A percentile compares a stretch with the other conserved stretches of the same genome.
These are phyloP conservation scores for Hypericum perforatum DNA, from an alignment of 345 rosid genomes.

Conservation along the genomic window DNA sequence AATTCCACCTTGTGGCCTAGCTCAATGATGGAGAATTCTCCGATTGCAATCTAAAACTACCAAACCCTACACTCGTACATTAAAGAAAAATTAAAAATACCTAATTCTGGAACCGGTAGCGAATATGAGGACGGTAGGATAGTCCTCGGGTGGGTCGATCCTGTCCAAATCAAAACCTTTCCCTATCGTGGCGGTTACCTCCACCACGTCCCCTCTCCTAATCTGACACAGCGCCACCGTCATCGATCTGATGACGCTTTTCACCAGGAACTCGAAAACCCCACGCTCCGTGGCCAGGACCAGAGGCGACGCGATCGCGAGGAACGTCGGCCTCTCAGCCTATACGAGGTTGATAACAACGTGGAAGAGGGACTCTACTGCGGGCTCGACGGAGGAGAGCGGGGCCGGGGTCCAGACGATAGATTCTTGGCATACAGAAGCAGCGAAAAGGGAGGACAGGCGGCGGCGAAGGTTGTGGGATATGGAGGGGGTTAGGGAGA, in stretches of 20 bases:
- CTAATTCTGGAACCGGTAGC: constrained; percentile 97
- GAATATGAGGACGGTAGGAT: constrained; percentile 62
- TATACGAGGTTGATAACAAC: constrained; percentile 60
- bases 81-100: too few species aligned
- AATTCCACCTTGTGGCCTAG: too few species aligned
- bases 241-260: constrained; percentile 73
- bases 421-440: constrained; percentile 65
- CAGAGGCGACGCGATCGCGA: constrained; percentile 92
- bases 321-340: constrained; percentile 55
- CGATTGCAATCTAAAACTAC: too few species aligned
- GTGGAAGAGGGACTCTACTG: constrained; percentile 83
- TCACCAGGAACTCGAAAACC: constrained; percentile 75
- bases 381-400: constrained; percentile 45
- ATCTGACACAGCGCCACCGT: constrained; percentile 79
- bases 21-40: too few species aligned
- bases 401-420: constrained; percentile 64
- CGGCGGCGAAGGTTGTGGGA: constrained; percentile 25
- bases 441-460: constrained; percentile 38
- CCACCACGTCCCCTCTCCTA: constrained; percentile 73
- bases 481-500: constrained; percentile 18
- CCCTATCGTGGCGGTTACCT: constrained; percentile 71
- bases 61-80: too few species aligned
- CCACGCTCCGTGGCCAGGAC: constrained; percentile 43
- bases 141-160: constrained; percentile 60
- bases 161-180: constrained; percentile 54